Evolutionary conservation across 179 eudicot species (phyloP).

Genomic region (Heliamphora pulchella): DNA sequence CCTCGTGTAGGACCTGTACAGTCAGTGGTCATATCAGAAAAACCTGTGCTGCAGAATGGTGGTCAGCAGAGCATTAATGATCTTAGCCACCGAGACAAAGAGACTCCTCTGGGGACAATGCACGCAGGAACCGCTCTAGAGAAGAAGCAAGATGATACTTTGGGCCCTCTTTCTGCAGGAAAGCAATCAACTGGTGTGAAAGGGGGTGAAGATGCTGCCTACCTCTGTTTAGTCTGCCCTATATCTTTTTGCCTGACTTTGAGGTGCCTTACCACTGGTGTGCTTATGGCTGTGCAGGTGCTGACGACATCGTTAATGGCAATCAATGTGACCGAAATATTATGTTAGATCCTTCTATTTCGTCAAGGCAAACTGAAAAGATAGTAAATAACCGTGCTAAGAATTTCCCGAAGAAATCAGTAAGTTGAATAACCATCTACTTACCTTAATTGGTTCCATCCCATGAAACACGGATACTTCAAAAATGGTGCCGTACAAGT

Average conservation of each 20-base stretch:
- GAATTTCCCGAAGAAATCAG: constrained; percentile 26
- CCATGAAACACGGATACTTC: too few species aligned
- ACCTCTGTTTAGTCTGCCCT: not conserved
- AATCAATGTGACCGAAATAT: constrained; percentile 26
- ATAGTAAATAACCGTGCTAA: constrained; percentile 16
- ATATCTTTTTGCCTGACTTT: not conserved
- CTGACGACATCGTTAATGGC: constrained; percentile 21
- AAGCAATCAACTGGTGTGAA: constrained; percentile 17
- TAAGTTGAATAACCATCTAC: constrained; percentile 25
- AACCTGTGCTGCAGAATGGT: constrained; percentile 16
- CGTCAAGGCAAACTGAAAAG: constrained; percentile 21
- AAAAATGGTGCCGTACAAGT: too few species aligned
- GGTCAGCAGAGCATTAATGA: constrained; percentile 19
- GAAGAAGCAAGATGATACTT: constrained; percentile 23
- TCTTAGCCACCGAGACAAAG: constrained; percentile 17
- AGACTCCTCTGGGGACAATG: constrained; percentile 15
- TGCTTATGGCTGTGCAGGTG: constrained; percentile 33
- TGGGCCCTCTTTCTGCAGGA: constrained; percentile 16
- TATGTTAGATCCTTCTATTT: constrained; percentile 22
- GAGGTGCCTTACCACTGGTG: not conserved
- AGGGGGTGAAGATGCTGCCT: constrained; percentile 24
- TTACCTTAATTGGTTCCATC: too few species aligned
- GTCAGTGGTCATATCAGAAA: constrained; percentile 19
- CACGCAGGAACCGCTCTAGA: constrained; percentile 17
- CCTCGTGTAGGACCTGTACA: constrained; percentile 13